Base-by-base conservation (phyloP, 2,329 filamentous ascomycete species). In the Fusarium clavum region DNA sequence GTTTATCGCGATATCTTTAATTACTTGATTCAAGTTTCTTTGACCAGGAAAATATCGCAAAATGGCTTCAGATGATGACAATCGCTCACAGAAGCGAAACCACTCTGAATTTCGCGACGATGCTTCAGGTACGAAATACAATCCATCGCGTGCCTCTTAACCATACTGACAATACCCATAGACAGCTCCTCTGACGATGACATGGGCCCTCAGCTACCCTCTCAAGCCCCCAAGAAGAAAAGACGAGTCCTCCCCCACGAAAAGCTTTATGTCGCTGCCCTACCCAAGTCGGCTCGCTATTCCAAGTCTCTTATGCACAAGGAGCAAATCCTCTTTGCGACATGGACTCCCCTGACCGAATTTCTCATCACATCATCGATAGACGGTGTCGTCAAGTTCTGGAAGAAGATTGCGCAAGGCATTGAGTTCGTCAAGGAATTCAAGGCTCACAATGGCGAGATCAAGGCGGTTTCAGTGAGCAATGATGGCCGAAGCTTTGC, bases 351-450 rank as follows among this genome's bases (percentile, higher is more conserved):
- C 1, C 84, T 91, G 64, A 98, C 95, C 64, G 96, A 98, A 73
- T 99, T 99, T 78, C 85, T 99, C 40, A 96, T 99, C 68, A 99
- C 96, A 2, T 93, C 92, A 66, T 98, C 96, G 0, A 83, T 93
- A 45, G 96, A 99, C 78, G 97, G 97, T n/a, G 92, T 95, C 1
- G 95, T 98, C 73, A 99, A 99, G 81, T 99, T 99, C 80, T 99
- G 96, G 96, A 99, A 99, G 83, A 99, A 99, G 83, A 88, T 92
- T 70, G 91, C 89, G 3, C 90, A 93, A 34, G 93, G 93, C 1
- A 92, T 99, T 62, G 97, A 99, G 82, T 99, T 99, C 77, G 95
- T 98, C 56, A 99, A 99, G 82, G 94, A 99, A 82, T 99, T 97
- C 83, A 91, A 91, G 77, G 94, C 96, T 10, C 97, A 99, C 81